phyloP scores from a whole-genome alignment of 139 green algal species.

The Deuterostichococcus epilithicus region DNA sequence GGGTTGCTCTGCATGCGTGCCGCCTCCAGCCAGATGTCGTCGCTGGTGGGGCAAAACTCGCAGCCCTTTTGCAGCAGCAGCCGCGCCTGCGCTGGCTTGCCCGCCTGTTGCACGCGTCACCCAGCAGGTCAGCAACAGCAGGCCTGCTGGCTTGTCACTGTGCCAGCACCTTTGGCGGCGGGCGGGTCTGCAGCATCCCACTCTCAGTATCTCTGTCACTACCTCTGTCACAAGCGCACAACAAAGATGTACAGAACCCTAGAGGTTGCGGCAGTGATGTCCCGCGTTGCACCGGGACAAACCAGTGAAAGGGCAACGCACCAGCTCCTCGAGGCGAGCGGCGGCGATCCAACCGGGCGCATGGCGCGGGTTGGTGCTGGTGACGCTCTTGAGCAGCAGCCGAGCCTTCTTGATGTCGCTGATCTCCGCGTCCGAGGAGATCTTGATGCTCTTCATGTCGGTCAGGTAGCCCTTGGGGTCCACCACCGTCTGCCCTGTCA shows the following conservation, averaged over 20 bases:
- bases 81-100: constrained; percentile 54
- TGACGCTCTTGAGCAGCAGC: constrained; percentile 93
- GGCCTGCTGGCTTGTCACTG: too few relatives aligned
- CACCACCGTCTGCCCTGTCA: constrained; percentile 92
- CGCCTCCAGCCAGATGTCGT: constrained; percentile 98
- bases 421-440: constrained; percentile 85
- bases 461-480: constrained; percentile 99
- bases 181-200: too few relatives aligned
- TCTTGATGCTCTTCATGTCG: constrained; percentile 79
- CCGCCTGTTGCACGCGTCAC: constrained; percentile 12
- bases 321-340: constrained; percentile 80
- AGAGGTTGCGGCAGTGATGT: neutral
- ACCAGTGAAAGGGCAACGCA: too few relatives aligned
- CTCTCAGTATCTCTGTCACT: too few relatives aligned
- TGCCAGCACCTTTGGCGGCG: too few relatives aligned
- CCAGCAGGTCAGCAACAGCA: too few relatives aligned
- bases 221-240: too few relatives aligned
- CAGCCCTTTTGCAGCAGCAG: constrained; percentile 75
- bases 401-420: constrained; percentile 97
- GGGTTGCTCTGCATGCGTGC: constrained; percentile 71
- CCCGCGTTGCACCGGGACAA: too few relatives aligned
- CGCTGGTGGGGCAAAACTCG: constrained; percentile 87
- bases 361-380: constrained; percentile 93
- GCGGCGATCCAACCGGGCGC: constrained; percentile 96
- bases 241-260: neutral